These are phyloP conservation scores for Arthromyces matolae DNA, from an alignment of 768 basidiomycete genomes.

Conservation along the genomic window DNA sequence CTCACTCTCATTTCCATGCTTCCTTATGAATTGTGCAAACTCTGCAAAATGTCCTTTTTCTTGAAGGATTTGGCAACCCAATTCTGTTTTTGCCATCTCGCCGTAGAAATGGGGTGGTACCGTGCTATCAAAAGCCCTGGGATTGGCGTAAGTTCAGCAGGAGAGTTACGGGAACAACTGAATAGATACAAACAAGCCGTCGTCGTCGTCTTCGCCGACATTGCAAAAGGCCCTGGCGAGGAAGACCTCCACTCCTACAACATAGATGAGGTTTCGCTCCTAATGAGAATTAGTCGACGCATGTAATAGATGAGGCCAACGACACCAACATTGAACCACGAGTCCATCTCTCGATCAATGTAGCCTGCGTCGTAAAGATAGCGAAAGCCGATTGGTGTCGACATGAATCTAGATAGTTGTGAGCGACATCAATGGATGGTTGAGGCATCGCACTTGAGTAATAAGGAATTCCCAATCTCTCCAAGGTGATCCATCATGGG, in stretches of 20 bases:
- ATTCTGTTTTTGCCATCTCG: constrained; percentile 94
- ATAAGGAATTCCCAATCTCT: constrained; percentile 82
- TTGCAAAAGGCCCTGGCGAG: constrained; percentile 74
- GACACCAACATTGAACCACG: constrained; percentile 84
- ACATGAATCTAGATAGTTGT: constrained; percentile 70
- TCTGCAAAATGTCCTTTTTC: constrained; percentile 90
- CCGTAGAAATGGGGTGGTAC: constrained; percentile 97
- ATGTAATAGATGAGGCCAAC: not conserved
- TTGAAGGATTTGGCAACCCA: constrained; percentile 86
- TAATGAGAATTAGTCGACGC: constrained; percentile 26
- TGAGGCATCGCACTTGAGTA: constrained; percentile 66
- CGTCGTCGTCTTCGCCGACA: constrained; percentile 62
- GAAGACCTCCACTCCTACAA: constrained; percentile 91
- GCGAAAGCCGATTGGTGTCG: constrained; percentile 86
- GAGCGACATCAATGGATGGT: not conserved
- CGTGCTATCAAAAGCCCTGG: constrained; percentile 76
- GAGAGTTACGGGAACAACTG: not conserved
- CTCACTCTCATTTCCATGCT: constrained; percentile 79
- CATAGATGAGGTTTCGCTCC: constrained; percentile 93
- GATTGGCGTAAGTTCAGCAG: not conserved
- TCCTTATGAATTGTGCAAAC: constrained; percentile 86
- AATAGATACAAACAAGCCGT: constrained; percentile 45
- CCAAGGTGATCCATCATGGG: constrained; percentile 95
- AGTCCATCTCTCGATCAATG: constrained; percentile 92
- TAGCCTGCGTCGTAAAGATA: constrained; percentile 91